phyloP scores from a whole-genome alignment of 352 stramenopile genomes.

The Globisporangium alternatum region DNA sequence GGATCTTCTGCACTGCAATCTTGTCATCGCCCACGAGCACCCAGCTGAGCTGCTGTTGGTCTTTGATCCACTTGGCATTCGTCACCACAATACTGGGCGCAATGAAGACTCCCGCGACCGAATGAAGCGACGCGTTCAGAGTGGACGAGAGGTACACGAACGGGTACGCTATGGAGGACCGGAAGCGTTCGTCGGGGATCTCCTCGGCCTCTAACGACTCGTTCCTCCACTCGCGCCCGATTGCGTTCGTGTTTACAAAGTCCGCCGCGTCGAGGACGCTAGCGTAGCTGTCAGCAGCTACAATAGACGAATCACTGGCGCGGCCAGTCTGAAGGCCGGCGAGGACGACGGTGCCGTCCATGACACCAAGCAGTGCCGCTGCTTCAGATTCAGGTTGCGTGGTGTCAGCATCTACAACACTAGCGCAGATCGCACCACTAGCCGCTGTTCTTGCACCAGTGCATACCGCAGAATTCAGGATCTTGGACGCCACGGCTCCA shows the following conservation, averaged over 20 bases:
- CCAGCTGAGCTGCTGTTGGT: background rate
- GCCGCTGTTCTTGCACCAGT: background rate
- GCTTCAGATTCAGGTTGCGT: background rate
- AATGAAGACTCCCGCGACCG: background rate
- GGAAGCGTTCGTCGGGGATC: background rate
- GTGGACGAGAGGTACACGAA: constrained; percentile 1
- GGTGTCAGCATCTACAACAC: background rate
- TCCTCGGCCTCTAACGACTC: background rate
- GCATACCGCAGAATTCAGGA: background rate
- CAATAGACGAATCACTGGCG: background rate
- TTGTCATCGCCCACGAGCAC: constrained; percentile 1
- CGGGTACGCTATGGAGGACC: background rate
- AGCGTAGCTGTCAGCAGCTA: background rate
- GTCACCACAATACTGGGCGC: background rate
- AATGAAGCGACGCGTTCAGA: background rate
- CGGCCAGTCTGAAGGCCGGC: background rate
- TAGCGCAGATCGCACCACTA: background rate
- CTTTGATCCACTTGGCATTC: background rate
- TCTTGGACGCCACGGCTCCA: background rate
- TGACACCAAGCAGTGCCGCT: background rate
- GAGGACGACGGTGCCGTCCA: background rate
- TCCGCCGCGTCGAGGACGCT: background rate
- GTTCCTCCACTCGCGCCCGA: background rate
- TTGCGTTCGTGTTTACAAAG: constrained; percentile 3
- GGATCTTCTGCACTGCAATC: background rate